Evolutionary conservation across 2,329 filamentous ascomycete genomes (phyloP).

Genomic region (Epichloe uncinata): DNA sequence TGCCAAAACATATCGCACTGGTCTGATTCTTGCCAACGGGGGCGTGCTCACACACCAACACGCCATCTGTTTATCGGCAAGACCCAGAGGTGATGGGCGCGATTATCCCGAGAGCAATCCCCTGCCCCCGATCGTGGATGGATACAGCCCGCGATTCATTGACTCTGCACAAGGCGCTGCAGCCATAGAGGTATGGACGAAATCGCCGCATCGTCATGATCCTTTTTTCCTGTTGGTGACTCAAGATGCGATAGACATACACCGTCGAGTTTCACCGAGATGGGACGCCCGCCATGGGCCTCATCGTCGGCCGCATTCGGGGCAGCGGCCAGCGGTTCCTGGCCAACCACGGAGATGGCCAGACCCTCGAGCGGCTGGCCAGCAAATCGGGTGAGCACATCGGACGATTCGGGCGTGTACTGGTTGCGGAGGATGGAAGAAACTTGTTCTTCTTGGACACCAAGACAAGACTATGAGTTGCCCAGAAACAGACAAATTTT

Average conservation of each 20-base stretch:
- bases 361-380: constrained; percentile 10
- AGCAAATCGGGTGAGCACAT: constrained; percentile 8
- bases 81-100: constrained; percentile 16
- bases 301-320: constrained; percentile 12
- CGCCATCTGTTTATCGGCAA: constrained; percentile 41
- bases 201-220: background rate
- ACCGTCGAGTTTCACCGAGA: constrained; percentile 18
- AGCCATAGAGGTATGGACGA: constrained; percentile 11
- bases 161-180: constrained; percentile 11
- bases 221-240: background rate
- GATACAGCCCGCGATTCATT: constrained; percentile 8
- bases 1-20: constrained; percentile 29
- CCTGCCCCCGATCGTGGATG: constrained; percentile 4
- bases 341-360: constrained; percentile 14
- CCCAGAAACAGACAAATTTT: background rate
- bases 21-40: constrained; percentile 51
- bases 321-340: constrained; percentile 13
- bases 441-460: constrained; percentile 10
- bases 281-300: constrained; percentile 8
- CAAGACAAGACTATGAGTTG: constrained; percentile 7
- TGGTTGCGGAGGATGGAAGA: constrained; percentile 3
- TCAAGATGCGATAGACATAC: constrained; percentile 13
- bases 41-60: constrained; percentile 54
- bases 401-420: constrained; percentile 8
- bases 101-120: constrained; percentile 9